A percentile compares a stretch with the other conserved stretches of the same genome.
Evolutionary conservation across 2,329 filamentous ascomycete genomes (phyloP).

Genomic region (Monosporascus sp.): DNA sequence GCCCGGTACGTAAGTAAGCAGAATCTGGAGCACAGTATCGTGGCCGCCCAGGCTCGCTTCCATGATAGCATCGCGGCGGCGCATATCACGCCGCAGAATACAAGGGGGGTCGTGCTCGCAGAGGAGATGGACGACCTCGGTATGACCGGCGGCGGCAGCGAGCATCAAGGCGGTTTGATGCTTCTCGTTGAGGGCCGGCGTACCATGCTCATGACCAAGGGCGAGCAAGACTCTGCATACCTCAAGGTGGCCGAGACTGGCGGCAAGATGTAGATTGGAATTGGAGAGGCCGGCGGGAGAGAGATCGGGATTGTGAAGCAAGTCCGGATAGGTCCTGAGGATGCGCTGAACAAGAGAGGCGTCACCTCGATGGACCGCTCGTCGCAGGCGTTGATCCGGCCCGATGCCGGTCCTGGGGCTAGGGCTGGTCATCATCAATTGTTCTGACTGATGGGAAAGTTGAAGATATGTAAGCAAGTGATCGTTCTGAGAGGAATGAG

Average conservation of each 20-base stretch:
- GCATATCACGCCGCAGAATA: slow-evolving; percentile 60
- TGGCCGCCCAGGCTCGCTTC: slow-evolving; percentile 55
- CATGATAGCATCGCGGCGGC: slow-evolving; percentile 69
- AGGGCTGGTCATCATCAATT: neutral
- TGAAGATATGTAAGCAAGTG: neutral
- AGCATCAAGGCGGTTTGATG: slow-evolving; percentile 80
- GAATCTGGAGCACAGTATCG: slow-evolving; percentile 59
- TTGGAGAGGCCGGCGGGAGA: slow-evolving; percentile 65
- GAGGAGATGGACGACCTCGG: slow-evolving; percentile 68
- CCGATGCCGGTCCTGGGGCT: slow-evolving; percentile 56
- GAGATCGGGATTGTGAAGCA: slow-evolving; percentile 75
- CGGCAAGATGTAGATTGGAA: slow-evolving; percentile 77
- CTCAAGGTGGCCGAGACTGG: slow-evolving; percentile 62
- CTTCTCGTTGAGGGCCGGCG: slow-evolving; percentile 71
- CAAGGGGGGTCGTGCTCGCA: slow-evolving; percentile 57
- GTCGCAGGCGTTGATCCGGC: slow-evolving; percentile 68
- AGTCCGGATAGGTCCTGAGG: slow-evolving; percentile 62
- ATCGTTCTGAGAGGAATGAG: neutral
- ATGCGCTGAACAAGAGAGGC: slow-evolving; percentile 69
- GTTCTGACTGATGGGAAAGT: too few species aligned
- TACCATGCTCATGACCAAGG: slow-evolving; percentile 68
- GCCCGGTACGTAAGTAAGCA: slow-evolving; percentile 55
- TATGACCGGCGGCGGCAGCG: slow-evolving; percentile 63
- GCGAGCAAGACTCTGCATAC: slow-evolving; percentile 66
- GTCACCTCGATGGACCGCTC: slow-evolving; percentile 75